phyloP scores from a whole-genome alignment of 768 basidiomycete genomes.

The Suillus weaverae region DNA sequence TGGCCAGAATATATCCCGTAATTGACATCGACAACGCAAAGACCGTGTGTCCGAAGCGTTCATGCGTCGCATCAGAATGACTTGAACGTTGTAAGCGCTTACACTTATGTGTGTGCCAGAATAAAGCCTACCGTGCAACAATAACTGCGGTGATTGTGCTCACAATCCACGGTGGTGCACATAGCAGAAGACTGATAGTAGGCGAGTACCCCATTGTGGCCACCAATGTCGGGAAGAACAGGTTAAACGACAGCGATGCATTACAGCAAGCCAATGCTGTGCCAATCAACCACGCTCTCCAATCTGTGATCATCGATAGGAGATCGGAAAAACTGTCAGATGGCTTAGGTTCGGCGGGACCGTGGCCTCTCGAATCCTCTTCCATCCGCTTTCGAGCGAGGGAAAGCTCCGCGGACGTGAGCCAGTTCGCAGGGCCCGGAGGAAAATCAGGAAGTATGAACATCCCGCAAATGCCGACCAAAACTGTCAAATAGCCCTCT shows the following conservation, averaged over 20 bases:
- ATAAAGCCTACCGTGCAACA: conserved; percentile 2
- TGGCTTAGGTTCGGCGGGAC: conserved; percentile 43
- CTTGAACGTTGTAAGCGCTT: conserved; percentile 27
- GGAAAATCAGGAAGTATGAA: conserved; percentile 75
- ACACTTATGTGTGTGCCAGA: not conserved
- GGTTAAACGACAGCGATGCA: conserved; percentile 66
- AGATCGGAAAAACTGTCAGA: conserved; percentile 44
- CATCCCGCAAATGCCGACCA: conserved; percentile 47
- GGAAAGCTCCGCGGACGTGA: conserved; percentile 50
- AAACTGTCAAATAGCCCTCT: conserved; percentile 56
- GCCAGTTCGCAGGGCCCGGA: conserved; percentile 51
- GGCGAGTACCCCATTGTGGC: conserved; percentile 63
- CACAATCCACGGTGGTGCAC: conserved; percentile 64
- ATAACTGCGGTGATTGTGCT: conserved; percentile 31
- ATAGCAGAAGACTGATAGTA: conserved; percentile 64
- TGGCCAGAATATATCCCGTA: conserved; percentile 62
- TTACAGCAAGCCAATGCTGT: conserved; percentile 52
- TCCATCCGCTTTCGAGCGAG: conserved; percentile 56
- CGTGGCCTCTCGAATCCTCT: conserved; percentile 55
- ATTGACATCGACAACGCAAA: conserved; percentile 53
- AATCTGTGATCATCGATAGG: conserved; percentile 58
- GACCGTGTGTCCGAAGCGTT: conserved; percentile 69
- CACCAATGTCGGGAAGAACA: conserved; percentile 73
- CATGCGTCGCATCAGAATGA: conserved; percentile 66
- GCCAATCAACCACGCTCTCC: conserved; percentile 79